phyloP scores from a whole-genome alignment of 2,329 filamentous ascomycete genomes.

The Claviceps sp. region DNA sequence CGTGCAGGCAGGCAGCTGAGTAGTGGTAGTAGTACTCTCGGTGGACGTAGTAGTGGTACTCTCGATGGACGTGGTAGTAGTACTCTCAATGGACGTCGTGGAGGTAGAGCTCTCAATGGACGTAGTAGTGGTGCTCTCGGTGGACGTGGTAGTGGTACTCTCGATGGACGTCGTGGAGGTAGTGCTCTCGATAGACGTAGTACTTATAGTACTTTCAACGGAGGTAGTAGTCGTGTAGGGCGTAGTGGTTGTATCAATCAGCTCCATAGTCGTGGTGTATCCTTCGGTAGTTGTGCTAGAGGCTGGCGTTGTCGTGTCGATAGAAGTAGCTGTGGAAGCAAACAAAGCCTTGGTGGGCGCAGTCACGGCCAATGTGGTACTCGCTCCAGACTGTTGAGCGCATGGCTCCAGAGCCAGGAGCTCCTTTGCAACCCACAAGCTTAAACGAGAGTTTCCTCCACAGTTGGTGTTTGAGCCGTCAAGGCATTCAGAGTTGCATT shows the following conservation, averaged over 20 bases:
- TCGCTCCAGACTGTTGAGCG: slow-evolving; percentile 19
- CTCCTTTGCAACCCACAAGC: slow-evolving; percentile 33
- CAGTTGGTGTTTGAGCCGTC: slow-evolving; percentile 31
- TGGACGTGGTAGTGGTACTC: too few relatives aligned
- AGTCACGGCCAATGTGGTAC: slow-evolving; percentile 13
- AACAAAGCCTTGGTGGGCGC: neutral
- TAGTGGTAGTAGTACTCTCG: too few relatives aligned
- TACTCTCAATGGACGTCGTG: neutral
- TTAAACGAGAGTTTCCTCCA: slow-evolving; percentile 29
- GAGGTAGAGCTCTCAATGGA: too few relatives aligned
- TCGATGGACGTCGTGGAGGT: too few relatives aligned
- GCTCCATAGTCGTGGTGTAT: too few relatives aligned
- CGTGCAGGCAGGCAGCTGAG: slow-evolving; percentile 29
- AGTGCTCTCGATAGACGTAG: too few relatives aligned
- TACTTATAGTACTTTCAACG: too few relatives aligned
- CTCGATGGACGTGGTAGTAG: neutral
- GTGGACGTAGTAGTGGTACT: too few relatives aligned
- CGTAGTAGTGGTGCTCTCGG: too few relatives aligned
- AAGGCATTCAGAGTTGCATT: slow-evolving; percentile 39
- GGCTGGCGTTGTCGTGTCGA: neutral
- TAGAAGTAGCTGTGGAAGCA: slow-evolving; percentile 5
- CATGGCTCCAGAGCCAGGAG: slow-evolving; percentile 38
- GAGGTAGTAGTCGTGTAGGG: too few relatives aligned
- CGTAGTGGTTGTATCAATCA: too few relatives aligned
- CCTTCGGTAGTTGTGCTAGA: too few relatives aligned